Evolutionary conservation across 306 rosid genomes (phyloP).

Genomic region (Malus domestica): ASM211411v1 NC_041805.1:23602501-23603000

Average conservation of each 20-base stretch:
- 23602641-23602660: neutral
- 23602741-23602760: constrained; percentile 47
- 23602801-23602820: constrained; percentile 63
- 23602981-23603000: neutral
- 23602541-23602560: neutral
- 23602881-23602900: constrained; percentile 90
- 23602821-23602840: constrained; percentile 94
- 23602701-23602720: neutral
- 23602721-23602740: neutral
- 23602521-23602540: neutral
- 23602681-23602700: neutral
- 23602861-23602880: constrained; percentile 98
- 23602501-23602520: constrained; percentile 2
- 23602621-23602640: no score
- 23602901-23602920: constrained; percentile 92
- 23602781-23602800: constrained; percentile 82
- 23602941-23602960: neutral
- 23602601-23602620: neutral
- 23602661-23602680: neutral
- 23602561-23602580: neutral
- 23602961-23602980: no score
- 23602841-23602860: constrained; percentile 84
- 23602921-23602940: constrained; percentile 28
- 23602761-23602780: constrained; percentile 51
- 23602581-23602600: neutral